These are phyloP conservation scores for Teunomyces aglyptinius DNA, from an alignment of 805 yeast species.

Conservation along the genomic window DNA sequence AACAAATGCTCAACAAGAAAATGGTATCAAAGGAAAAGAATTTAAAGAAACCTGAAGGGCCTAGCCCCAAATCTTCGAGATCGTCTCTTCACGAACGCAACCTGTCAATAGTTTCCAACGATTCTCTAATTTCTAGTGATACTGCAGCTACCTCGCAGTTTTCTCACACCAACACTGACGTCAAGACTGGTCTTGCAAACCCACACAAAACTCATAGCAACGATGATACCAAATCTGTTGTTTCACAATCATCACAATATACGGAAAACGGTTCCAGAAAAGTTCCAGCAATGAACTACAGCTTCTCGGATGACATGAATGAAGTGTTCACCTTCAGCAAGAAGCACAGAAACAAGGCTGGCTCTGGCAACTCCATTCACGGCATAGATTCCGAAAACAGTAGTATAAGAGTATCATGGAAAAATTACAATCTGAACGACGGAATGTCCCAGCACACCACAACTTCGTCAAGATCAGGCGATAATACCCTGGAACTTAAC, in stretches of 20 bases:
- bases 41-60: neutral
- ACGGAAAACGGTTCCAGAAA: constrained; percentile 4
- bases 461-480: neutral
- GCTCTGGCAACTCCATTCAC: neutral
- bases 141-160: constrained; percentile 4
- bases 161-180: neutral
- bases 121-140: constrained; percentile 5
- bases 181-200: neutral
- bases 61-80: neutral
- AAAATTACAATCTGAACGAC: neutral
- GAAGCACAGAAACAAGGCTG: constrained; percentile 5
- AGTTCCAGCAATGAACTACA: constrained; percentile 8
- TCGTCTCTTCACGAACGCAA: constrained; percentile 1
- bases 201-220: neutral
- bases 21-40: neutral
- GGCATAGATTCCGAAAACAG: constrained; percentile 5
- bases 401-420: constrained; percentile 3
- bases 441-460: neutral
- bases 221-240: neutral
- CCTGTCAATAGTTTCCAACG: constrained; percentile 5
- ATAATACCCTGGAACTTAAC: neutral
- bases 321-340: constrained; percentile 15
- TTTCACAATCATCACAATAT: neutral
- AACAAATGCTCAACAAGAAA: constrained; percentile 11
- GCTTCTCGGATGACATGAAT: constrained; percentile 10